Evolutionary conservation across 495 filamentous ascomycete genomes (phyloP), one percentile per base, ranked within the genome.

Genomic region (Pyrenula massariospora): DNA sequence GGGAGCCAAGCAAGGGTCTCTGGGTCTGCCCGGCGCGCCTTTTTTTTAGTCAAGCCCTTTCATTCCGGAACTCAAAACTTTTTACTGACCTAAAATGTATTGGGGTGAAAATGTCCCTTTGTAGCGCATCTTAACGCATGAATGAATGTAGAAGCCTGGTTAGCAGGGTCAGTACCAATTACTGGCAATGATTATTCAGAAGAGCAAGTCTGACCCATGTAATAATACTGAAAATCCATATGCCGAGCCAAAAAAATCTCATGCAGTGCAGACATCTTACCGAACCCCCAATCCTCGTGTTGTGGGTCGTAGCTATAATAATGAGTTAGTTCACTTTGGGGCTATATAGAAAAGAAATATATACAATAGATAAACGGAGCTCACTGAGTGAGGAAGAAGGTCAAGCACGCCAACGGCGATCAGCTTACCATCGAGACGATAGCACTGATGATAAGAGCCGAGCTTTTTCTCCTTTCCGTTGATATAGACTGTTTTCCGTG

Each of bases 381-480:
- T 96, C 25, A 98, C 89, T 57, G 83, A 85, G 56, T 87, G 75
- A 0, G 92, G 93, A 24, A 96, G 76, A 10, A 97, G 70, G 66
- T 98, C 93, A 25, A 98, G 71, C 10, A 97, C 90, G 1, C 86
- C 87, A 55, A 98, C 79, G 15, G 93, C 93, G 36, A 97, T 83
- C 31, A 98, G 78, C 54, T 84, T 78, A 19, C 91, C 93, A 68
- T 96, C 91, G 22, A 98, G 73, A 24, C 93, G 81, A 69, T 98
- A 96, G 71, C 88, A 93, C 68, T 96, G 91, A 65, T 98, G 93
- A 70, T 83, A 96, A n/a, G 88, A 92, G 8, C 93, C 93, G 1
- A 94, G 71, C 61, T 76, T 77, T 54, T 83, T 81, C 54, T 79
- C 75, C 19, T 77, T 78, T 36, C 77, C 70, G 22, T 74, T 60